Conservation (phyloP, 2,329 filamentous ascomycete genomes). For the Colletotrichum tabaci region DNA sequence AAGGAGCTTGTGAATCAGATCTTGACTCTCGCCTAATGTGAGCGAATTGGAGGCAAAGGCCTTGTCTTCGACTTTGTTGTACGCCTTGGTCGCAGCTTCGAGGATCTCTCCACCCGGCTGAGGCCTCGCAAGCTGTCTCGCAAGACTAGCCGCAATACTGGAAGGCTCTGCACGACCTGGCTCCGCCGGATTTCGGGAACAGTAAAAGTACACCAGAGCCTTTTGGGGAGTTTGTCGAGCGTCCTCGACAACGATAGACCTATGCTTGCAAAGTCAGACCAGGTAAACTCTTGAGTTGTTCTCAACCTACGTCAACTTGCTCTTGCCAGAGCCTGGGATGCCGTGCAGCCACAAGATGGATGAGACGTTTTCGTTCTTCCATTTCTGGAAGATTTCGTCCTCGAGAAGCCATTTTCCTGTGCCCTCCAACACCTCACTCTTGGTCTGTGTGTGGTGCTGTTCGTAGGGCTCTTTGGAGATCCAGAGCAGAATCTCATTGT, state of each 20-base stretch:
- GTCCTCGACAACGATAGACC: conserved; percentile 26
- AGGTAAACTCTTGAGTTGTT: background rate
- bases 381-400: background rate
- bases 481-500: conserved; percentile 5
- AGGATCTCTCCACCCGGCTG: background rate
- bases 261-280: background rate
- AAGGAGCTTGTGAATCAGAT: conserved; percentile 23
- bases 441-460: background rate
- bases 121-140: conserved; percentile 22
- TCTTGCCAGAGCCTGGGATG: conserved; percentile 52
- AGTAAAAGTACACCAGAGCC: conserved; percentile 36
- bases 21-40: background rate
- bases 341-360: conserved; percentile 54
- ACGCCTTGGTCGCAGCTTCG: background rate
- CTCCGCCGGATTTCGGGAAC: conserved; percentile 29
- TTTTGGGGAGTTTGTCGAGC: background rate
- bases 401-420: conserved; percentile 1
- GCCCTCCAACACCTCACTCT: background rate
- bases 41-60: conserved; percentile 13
- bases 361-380: conserved; percentile 46
- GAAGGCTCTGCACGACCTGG: conserved; percentile 29
- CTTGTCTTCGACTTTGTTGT: background rate
- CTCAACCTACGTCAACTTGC: conserved; percentile 42
- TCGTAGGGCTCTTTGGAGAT: conserved; percentile 6
- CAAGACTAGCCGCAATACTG: conserved; percentile 26